These are phyloP conservation scores for Pseudoscleropodium purum DNA, from an alignment of 225 moss, liverwort and hornwort genomes.

Conservation along the genomic window DNA sequence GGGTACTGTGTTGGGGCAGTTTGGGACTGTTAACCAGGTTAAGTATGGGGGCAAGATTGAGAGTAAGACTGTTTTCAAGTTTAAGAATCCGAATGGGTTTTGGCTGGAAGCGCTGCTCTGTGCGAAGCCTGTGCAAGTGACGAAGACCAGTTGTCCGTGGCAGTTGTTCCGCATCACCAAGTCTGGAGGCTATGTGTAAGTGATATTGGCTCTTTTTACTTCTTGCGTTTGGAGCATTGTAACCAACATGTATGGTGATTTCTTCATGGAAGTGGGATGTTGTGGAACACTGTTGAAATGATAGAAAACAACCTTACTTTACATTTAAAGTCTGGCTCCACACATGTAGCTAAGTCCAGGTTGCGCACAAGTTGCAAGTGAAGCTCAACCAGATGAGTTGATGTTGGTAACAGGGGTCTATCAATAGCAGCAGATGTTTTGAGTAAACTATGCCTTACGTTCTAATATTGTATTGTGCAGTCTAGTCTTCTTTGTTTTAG, in stretches of 20 bases:
- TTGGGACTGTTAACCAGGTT: neutral
- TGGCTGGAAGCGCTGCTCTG: constrained; percentile 5
- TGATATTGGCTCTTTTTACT: neutral
- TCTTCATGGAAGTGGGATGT: neutral
- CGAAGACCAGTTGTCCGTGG: constrained; percentile 8
- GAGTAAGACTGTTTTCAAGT: neutral
- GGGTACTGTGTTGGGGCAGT: constrained; percentile 6
- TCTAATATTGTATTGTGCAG: too few species aligned
- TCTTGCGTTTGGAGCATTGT: neutral
- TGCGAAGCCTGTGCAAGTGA: constrained; percentile 12
- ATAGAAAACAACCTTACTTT: too few species aligned
- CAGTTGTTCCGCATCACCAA: constrained; percentile 1
- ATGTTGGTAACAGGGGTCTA: neutral
- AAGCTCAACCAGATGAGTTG: neutral
- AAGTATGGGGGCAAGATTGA: neutral
- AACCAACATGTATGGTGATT: neutral
- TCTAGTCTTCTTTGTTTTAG: neutral
- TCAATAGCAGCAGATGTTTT: too few species aligned
- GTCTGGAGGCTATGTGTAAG: constrained; percentile 21
- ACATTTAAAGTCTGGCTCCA: too few species aligned
- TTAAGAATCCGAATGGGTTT: constrained; percentile 24
- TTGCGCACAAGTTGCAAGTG: neutral
- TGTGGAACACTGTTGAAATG: neutral
- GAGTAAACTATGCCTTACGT: too few species aligned
- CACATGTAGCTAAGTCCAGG: neutral